Base-by-base conservation (phyloP, 2,329 filamentous ascomycete species). In the Phialocephala subalpina region DNA sequence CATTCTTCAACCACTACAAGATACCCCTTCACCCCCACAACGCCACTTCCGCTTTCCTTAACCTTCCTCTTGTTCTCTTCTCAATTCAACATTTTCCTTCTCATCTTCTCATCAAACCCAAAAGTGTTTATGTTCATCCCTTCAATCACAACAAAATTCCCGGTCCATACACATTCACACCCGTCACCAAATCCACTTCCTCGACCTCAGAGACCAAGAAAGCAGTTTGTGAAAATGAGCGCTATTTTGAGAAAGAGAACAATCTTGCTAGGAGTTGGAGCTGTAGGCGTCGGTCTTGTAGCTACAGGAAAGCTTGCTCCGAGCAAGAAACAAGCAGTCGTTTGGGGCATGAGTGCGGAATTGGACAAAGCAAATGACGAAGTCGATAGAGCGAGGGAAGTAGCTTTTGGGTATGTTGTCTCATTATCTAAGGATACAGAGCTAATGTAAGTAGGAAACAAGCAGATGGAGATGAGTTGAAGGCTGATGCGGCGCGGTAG, bases 331-430 rank as follows among this genome's bases (percentile, higher is more conserved):
- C 62, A 64, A 36, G 53, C 56, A 25, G 62, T 60, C 11, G 11
- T 64, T 47, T 64, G 62, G 62, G 49, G 47, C 2, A 56, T 64
- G 5, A 40, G 57, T 20, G 57, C 36, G 4, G 62, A 64, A 57
- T 29, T 64, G 36, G 62, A 60, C 40, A 64, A 56, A 38, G 56
- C 42, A 1, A 64, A 64, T 42, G 36, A 38, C 20, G 49, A 36
- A 2, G 56, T 49, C 20, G 57, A 64, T 60, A 11, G 25, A 27
- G 59, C 42, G 18, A 59, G 56, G 55, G 64, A 65, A 42, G 42
- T 14, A 18, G 53, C 57, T 63, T 66, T 56, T 42, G 64, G 60
- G 60, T 66, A 47, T 57, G 64, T 63, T 11, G 14, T 56, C 3
- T 12, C 14, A 18, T 33, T 3, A 18, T 53, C 14, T 27, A 7